A percentile compares a stretch with the other conserved stretches of the same genome.
Evolutionary conservation across 805 yeast genomes (phyloP).

Genomic region (Sporopachydermia lactativora): DNA sequence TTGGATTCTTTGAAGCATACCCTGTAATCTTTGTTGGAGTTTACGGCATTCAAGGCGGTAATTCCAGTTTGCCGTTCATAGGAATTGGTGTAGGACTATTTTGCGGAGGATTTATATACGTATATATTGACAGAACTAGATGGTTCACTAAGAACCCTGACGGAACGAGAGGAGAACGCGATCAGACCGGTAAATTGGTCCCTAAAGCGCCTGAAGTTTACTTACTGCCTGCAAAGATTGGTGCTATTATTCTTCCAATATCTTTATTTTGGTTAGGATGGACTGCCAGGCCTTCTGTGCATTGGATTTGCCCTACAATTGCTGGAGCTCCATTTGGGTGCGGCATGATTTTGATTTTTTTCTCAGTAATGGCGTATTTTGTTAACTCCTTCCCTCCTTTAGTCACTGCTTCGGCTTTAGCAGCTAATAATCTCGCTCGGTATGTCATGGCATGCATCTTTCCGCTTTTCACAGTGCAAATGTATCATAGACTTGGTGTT

Average conservation of each 20-base stretch:
- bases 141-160: not conserved
- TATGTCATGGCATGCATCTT: conserved; percentile 64
- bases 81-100: conserved; percentile 60
- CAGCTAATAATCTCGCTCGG: conserved; percentile 75
- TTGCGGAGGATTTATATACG: conserved; percentile 37
- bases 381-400: conserved; percentile 61
- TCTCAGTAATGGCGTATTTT: conserved; percentile 55
- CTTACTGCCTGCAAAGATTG: conserved; percentile 29
- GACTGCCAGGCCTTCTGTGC: conserved; percentile 47
- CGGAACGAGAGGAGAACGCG: conserved; percentile 22
- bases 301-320: conserved; percentile 65
- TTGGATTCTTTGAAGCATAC: conserved; percentile 70
- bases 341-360: conserved; percentile 58
- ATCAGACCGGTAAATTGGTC: conserved; percentile 37
- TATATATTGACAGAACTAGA: conserved; percentile 10
- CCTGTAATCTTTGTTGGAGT: conserved; percentile 60
- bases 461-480: conserved; percentile 77
- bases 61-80: conserved; percentile 55
- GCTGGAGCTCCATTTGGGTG: conserved; percentile 74
- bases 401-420: conserved; percentile 73
- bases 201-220: conserved; percentile 42
- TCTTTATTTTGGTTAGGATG: conserved; percentile 74
- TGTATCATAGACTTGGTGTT: conserved; percentile 56
- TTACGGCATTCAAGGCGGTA: conserved; percentile 43
- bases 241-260: conserved; percentile 51